A percentile compares a stretch with the other conserved stretches of the same genome.
Conservation (phyloP, 2,329 filamentous ascomycete genomes). For the Scytalidium sp. region DNA sequence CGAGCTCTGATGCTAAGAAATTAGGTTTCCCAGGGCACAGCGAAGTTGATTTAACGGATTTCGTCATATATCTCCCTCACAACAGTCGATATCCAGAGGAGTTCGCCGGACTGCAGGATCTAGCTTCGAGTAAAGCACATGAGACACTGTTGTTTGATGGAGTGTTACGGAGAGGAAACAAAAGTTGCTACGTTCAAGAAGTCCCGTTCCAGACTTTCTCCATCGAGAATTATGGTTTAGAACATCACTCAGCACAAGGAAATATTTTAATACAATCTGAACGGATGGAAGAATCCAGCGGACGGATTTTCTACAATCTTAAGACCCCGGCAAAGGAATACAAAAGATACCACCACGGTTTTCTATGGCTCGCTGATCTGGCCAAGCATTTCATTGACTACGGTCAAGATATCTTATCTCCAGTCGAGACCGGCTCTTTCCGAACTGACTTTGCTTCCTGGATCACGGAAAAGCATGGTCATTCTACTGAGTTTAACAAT, state of each 20-base stretch:
- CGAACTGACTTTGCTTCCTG: constrained; percentile 53
- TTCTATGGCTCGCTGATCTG: constrained; percentile 69
- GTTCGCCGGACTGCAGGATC: constrained; percentile 52
- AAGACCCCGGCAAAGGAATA: constrained; percentile 57
- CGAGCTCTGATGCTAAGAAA: no score
- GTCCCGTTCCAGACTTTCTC: constrained; percentile 58
- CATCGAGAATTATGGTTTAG: constrained; percentile 62
- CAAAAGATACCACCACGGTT: constrained; percentile 55
- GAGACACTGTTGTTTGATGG: constrained; percentile 57
- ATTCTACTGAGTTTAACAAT: constrained; percentile 36
- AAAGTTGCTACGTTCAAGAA: constrained; percentile 45
- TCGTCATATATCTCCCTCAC: constrained; percentile 50
- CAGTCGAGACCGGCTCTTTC: constrained; percentile 56
- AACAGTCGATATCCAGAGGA: constrained; percentile 38
- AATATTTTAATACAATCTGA: constrained; percentile 64
- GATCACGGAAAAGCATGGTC: constrained; percentile 44
- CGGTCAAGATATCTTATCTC: constrained; percentile 9
- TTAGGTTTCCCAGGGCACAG: no score
- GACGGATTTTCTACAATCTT: constrained; percentile 62
- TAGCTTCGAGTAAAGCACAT: constrained; percentile 37
- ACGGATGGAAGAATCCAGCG: constrained; percentile 33
- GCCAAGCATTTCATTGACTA: constrained; percentile 72
- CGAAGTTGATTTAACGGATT: constrained; percentile 54
- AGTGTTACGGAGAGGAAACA: constrained; percentile 43
- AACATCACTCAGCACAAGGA: constrained; percentile 42